Evolutionary conservation across 2,329 filamentous ascomycete genomes (phyloP).

Genomic region (Trichoderma polysporum): DNA sequence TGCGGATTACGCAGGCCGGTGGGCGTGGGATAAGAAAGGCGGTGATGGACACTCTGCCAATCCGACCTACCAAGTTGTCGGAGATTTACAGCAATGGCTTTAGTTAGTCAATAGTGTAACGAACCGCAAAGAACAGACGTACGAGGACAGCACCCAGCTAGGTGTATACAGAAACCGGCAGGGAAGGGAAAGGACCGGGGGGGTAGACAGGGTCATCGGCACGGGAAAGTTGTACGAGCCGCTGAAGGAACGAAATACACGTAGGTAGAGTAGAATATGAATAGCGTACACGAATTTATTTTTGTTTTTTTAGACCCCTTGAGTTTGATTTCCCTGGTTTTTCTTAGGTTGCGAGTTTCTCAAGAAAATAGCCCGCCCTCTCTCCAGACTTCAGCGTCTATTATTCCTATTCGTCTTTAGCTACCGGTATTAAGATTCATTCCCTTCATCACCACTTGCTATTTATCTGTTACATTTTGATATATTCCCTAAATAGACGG

Average conservation of each 20-base stretch:
- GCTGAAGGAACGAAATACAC: background rate
- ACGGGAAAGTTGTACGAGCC: background rate
- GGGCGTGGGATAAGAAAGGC: constrained; percentile 48
- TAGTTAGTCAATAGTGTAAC: constrained; percentile 25
- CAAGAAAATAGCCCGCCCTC: no score
- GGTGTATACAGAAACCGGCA: background rate
- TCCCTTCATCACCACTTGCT: background rate
- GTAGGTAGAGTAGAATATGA: background rate
- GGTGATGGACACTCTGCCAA: constrained; percentile 42
- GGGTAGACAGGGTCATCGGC: background rate
- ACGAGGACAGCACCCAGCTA: background rate
- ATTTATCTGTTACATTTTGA: background rate
- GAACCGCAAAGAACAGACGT: background rate
- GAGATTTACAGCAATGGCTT: constrained; percentile 42
- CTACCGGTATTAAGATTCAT: background rate
- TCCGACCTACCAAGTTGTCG: constrained; percentile 43
- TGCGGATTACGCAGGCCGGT: constrained; percentile 40
- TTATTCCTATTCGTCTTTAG: background rate
- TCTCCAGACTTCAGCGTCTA: background rate
- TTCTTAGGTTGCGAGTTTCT: background rate
- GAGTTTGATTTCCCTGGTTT: background rate
- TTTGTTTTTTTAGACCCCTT: background rate
- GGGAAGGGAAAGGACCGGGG: background rate
- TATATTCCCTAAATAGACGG: background rate
- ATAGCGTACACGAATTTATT: background rate